Percentiles rank a stretch among this genome's conserved stretches.
phyloP scores from a whole-genome alignment of 768 basidiomycete species.

The Boletus coccyginus region DNA sequence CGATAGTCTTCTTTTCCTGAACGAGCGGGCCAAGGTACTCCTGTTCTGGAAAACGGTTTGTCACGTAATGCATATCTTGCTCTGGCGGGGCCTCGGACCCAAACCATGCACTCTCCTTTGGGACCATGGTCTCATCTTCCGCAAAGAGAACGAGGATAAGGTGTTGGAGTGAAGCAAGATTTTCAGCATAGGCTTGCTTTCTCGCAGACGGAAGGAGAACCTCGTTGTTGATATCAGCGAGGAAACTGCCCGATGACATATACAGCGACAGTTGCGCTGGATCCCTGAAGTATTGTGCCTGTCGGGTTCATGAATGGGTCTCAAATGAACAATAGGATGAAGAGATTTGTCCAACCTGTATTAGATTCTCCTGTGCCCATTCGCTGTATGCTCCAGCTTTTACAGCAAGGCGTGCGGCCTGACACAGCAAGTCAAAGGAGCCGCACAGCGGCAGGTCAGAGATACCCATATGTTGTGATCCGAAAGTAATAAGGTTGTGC shows the following conservation, averaged over 20 bases:
- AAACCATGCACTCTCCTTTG: slow-evolving; percentile 87
- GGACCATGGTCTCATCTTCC: slow-evolving; percentile 73
- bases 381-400: slow-evolving; percentile 63
- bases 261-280: slow-evolving; percentile 57
- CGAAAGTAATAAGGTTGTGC: slow-evolving; percentile 83
- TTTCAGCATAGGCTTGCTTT: slow-evolving; percentile 58
- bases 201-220: slow-evolving; percentile 37
- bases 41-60: slow-evolving; percentile 11
- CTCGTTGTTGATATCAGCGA: slow-evolving; percentile 81
- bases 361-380: slow-evolving; percentile 74
- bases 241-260: slow-evolving; percentile 59
- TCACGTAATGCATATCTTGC: slow-evolving; percentile 24
- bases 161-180: slow-evolving; percentile 58
- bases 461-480: slow-evolving; percentile 85
- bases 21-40: background rate
- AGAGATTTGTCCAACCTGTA: slow-evolving; percentile 50
- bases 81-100: slow-evolving; percentile 57
- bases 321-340: background rate
- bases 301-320: background rate
- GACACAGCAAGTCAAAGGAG: slow-evolving; percentile 66
- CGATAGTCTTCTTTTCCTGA: slow-evolving; percentile 37
- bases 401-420: slow-evolving; percentile 58
- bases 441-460: slow-evolving; percentile 70
- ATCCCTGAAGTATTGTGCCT: slow-evolving; percentile 90
- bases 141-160: slow-evolving; percentile 75